A percentile compares a stretch with the other conserved stretches of the same genome.
Conservation (phyloP, 2,329 filamentous ascomycete genomes). For the Pochonia chlamydosporia region DNA sequence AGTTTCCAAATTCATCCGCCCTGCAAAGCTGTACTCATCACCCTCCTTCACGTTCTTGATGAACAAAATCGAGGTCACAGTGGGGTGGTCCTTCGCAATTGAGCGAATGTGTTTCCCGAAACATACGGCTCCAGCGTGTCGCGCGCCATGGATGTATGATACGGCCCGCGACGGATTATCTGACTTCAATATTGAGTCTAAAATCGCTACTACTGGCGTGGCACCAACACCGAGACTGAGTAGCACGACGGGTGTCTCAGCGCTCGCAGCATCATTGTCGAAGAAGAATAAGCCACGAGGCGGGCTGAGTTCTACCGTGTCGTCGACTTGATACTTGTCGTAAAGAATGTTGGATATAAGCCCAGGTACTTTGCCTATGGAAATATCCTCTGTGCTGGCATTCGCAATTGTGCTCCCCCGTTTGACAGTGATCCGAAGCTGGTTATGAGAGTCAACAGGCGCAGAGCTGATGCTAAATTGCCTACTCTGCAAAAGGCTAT, state of each 20-base stretch:
- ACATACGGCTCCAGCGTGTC: conserved; percentile 43
- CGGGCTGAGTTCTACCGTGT: conserved; percentile 48
- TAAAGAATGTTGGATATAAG: conserved; percentile 51
- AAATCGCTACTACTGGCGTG: conserved; percentile 60
- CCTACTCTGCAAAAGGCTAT: conserved; percentile 57
- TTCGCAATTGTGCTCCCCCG: neutral
- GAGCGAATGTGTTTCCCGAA: conserved; percentile 50
- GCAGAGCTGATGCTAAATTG: conserved; percentile 71
- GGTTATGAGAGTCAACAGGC: conserved; percentile 38
- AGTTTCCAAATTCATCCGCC: conserved; percentile 52
- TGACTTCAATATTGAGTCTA: conserved; percentile 44
- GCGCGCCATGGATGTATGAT: conserved; percentile 58
- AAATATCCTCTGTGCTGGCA: conserved; percentile 21
- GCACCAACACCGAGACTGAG: conserved; percentile 64
- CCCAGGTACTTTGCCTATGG: conserved; percentile 32
- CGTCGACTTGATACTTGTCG: conserved; percentile 40
- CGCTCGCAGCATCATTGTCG: conserved; percentile 36
- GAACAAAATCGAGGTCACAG: conserved; percentile 46
- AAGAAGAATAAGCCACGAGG: conserved; percentile 58
- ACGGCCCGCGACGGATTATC: conserved; percentile 36
- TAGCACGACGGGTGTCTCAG: conserved; percentile 52
- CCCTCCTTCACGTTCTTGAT: conserved; percentile 41
- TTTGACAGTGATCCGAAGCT: conserved; percentile 72
- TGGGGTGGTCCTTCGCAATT: conserved; percentile 29
- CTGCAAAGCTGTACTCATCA: conserved; percentile 53